These are phyloP conservation scores for Glycine latifolia DNA, from an alignment of 306 rosid species.

Conservation along the genomic window DNA sequence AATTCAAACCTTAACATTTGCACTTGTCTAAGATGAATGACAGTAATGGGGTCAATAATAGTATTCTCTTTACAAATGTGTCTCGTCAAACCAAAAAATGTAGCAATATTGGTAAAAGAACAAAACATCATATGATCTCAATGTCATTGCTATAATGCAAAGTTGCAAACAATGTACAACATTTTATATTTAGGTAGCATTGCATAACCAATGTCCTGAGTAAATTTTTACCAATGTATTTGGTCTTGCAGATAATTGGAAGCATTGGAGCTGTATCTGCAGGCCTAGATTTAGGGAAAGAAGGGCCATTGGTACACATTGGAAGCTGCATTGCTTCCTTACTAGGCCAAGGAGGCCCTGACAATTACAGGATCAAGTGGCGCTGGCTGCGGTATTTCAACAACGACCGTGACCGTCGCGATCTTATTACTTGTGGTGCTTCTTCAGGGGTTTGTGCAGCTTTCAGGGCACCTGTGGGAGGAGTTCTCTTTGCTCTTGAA, in stretches of 20 bases:
- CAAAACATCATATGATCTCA: neutral
- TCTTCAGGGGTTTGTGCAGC: conserved; percentile 96
- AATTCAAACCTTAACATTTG: too few relatives aligned
- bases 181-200: neutral
- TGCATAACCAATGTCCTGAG: neutral
- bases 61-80: too few relatives aligned
- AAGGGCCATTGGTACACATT: conserved; percentile 92
- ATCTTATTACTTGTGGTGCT: conserved; percentile 83
- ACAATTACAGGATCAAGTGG: conserved; percentile 73
- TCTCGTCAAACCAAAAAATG: too few relatives aligned
- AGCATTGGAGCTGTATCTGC: conserved; percentile 95
- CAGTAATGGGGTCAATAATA: too few relatives aligned
- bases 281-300: conserved; percentile 92
- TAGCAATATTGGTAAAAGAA: neutral
- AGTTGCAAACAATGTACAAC: neutral
- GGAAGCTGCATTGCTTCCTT: conserved; percentile 91
- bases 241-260: conserved; percentile 72
- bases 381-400: conserved; percentile 80
- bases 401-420: conserved; percentile 80
- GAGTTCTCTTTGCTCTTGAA: conserved; percentile 85
- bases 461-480: conserved; percentile 89
- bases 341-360: conserved; percentile 90
- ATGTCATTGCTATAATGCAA: neutral
- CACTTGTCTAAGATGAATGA: too few relatives aligned
- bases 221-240: neutral